Evolutionary conservation across 345 rosid genomes (phyloP).

Genomic region (Gossypium arboreum): DNA sequence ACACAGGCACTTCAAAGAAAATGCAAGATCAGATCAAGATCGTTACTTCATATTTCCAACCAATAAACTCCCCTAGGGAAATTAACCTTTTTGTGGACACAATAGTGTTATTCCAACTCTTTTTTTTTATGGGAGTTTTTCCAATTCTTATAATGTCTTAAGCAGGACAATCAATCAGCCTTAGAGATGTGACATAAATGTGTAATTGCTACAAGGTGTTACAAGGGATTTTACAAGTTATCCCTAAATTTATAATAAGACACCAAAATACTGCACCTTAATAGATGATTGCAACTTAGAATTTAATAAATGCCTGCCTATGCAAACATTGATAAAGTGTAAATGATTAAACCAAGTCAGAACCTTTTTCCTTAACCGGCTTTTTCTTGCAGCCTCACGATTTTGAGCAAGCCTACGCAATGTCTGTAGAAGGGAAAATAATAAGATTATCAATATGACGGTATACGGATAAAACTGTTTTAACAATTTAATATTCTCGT

Average conservation of each 20-base stretch:
- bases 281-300: neutral
- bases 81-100: neutral
- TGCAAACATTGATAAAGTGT: neutral
- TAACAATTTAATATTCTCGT: neutral
- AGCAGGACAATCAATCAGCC: neutral
- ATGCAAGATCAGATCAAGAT: neutral
- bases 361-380: constrained; percentile 90
- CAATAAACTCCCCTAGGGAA: neutral
- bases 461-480: neutral
- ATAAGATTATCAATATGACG: neutral
- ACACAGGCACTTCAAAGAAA: neutral
- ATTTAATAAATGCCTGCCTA: neutral
- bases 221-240: neutral
- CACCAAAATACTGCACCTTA: neutral
- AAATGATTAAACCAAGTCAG: constrained; percentile 6
- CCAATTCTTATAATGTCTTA: neutral
- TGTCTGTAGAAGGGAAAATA: constrained; percentile 41
- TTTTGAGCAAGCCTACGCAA: constrained; percentile 97
- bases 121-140: neutral
- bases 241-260: neutral
- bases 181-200: neutral
- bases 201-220: neutral
- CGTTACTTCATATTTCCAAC: neutral
- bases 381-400: constrained; percentile 98
- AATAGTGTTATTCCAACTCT: neutral